Evolutionary conservation across 2,329 filamentous ascomycete genomes (phyloP).

Genomic region (Neoscytalidium dimidiatum): DNA sequence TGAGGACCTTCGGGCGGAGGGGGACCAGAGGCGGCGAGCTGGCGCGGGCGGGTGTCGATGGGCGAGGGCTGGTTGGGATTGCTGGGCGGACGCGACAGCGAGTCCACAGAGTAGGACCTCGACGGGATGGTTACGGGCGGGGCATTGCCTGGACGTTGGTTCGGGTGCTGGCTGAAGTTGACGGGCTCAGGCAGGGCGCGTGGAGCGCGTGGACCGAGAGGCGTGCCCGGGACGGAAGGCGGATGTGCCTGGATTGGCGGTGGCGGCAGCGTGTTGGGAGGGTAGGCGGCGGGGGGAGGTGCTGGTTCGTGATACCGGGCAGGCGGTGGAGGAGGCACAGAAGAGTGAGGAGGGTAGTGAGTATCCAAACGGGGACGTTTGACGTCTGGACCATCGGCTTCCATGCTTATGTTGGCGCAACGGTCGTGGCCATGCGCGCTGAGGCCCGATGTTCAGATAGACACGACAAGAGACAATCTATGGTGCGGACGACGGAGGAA

Average conservation of each 20-base stretch:
- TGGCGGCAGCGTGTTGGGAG: constrained; percentile 19
- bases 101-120: constrained; percentile 34
- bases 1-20: constrained; percentile 6
- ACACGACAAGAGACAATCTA: constrained; percentile 17
- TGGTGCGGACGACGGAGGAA: constrained; percentile 20
- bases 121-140: constrained; percentile 32
- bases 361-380: constrained; percentile 21
- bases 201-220: constrained; percentile 8
- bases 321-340: constrained; percentile 17
- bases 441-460: constrained; percentile 21
- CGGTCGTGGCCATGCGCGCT: constrained; percentile 21
- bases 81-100: constrained; percentile 32
- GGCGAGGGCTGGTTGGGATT: constrained; percentile 31
- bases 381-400: constrained; percentile 22
- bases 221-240: constrained; percentile 17
- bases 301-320: constrained; percentile 15
- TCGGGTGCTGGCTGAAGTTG: constrained; percentile 21
- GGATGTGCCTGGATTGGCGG: constrained; percentile 18
- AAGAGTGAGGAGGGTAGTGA: constrained; percentile 18
- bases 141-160: constrained; percentile 31
- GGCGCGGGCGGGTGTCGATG: constrained; percentile 18
- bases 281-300: constrained; percentile 9
- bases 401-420: constrained; percentile 22
- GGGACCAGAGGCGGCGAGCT: constrained; percentile 13
- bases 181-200: constrained; percentile 19